Evolutionary conservation across 2,329 filamentous ascomycete species (phyloP).

Genomic region (Fusarium humuli): DNA sequence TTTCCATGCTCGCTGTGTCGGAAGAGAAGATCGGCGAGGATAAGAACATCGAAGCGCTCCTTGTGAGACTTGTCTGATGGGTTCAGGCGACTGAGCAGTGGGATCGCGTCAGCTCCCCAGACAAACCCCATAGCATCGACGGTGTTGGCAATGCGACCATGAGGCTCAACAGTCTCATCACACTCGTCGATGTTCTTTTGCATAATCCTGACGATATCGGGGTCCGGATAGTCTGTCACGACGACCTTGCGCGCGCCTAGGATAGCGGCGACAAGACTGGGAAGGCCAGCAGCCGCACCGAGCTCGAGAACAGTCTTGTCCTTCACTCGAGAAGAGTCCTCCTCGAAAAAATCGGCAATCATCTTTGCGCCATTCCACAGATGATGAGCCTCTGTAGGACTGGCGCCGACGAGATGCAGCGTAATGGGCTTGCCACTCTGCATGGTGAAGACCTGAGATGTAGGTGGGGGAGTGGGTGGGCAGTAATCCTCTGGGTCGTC

Average conservation of each 20-base stretch:
- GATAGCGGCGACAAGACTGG: slow-evolving; percentile 80
- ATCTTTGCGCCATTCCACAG: slow-evolving; percentile 92
- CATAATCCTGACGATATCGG: slow-evolving; percentile 84
- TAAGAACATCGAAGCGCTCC: slow-evolving; percentile 78
- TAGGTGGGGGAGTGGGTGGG: slow-evolving; percentile 79
- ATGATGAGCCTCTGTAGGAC: slow-evolving; percentile 88
- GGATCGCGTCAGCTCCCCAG: slow-evolving; percentile 77
- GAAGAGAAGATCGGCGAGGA: slow-evolving; percentile 91
- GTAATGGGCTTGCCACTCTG: slow-evolving; percentile 72
- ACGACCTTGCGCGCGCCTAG: slow-evolving; percentile 78
- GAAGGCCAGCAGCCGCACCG: slow-evolving; percentile 87
- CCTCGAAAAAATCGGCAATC: slow-evolving; percentile 82
- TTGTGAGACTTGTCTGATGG: slow-evolving; percentile 33
- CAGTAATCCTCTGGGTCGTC: slow-evolving; percentile 85
- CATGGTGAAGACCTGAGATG: slow-evolving; percentile 77
- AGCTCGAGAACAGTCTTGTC: slow-evolving; percentile 84
- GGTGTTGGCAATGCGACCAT: slow-evolving; percentile 48
- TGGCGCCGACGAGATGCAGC: slow-evolving; percentile 86
- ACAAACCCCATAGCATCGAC: slow-evolving; percentile 78
- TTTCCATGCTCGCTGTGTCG: slow-evolving; percentile 88
- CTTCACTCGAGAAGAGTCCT: slow-evolving; percentile 70
- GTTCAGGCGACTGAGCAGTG: slow-evolving; percentile 70
- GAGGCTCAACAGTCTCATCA: slow-evolving; percentile 52
- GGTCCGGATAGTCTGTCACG: slow-evolving; percentile 89
- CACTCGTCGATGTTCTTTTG: slow-evolving; percentile 77